These are phyloP conservation scores for Metschnikowia bowlesiae DNA, from an alignment of 805 yeast genomes.

Conservation along the genomic window DNA sequence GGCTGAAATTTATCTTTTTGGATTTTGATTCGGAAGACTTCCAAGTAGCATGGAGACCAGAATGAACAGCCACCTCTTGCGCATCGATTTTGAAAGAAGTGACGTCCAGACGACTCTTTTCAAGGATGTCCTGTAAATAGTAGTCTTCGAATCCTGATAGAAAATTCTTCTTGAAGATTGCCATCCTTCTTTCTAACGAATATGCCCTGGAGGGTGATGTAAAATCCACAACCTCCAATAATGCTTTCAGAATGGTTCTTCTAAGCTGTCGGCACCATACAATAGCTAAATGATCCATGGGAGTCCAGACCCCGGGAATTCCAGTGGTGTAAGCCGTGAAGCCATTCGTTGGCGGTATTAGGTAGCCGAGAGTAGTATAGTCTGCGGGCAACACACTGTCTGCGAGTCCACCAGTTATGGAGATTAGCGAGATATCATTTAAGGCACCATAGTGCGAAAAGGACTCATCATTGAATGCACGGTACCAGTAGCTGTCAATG, in stretches of 20 bases:
- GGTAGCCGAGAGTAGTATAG: conserved; percentile 67
- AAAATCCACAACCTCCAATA: conserved; percentile 58
- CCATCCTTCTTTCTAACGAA: conserved; percentile 54
- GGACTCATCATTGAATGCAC: conserved; percentile 39
- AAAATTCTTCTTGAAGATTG: conserved; percentile 41
- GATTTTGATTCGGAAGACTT: conserved; percentile 2
- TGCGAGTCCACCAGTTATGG: conserved; percentile 83
- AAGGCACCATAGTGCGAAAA: conserved; percentile 33
- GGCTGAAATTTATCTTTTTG: not conserved
- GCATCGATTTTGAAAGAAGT: conserved; percentile 9
- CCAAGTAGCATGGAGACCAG: conserved; percentile 9
- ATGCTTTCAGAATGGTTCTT: conserved; percentile 50
- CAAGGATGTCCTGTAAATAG: conserved; percentile 22
- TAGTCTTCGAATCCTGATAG: conserved; percentile 57
- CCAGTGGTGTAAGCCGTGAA: conserved; percentile 81
- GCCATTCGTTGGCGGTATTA: conserved; percentile 73
- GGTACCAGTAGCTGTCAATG: conserved; percentile 76
- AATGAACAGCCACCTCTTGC: conserved; percentile 8
- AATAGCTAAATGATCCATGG: conserved; percentile 90
- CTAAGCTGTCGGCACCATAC: conserved; percentile 95
- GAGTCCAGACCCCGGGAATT: conserved; percentile 88
- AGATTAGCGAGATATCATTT: conserved; percentile 61
- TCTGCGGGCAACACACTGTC: conserved; percentile 87
- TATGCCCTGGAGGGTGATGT: conserved; percentile 46
- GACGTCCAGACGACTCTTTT: not conserved